Evolutionary conservation across 805 yeast genomes (phyloP).

Genomic region (Myxozyma mucilagina): DNA sequence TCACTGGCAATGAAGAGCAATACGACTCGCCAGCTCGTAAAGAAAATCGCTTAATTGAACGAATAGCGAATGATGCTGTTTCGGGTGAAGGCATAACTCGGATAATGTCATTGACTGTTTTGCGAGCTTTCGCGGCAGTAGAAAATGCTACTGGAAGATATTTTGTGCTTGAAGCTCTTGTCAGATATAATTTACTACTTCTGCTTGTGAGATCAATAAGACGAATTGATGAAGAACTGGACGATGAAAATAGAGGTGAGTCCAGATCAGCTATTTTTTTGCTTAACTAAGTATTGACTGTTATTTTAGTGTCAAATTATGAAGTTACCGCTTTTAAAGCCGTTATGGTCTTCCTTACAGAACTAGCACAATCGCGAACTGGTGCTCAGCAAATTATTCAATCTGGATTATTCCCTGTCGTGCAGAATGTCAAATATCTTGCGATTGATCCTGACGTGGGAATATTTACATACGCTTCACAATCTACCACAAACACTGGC

Average conservation of each 20-base stretch:
- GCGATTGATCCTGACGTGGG: constrained; percentile 80
- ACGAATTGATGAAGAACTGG: constrained; percentile 64
- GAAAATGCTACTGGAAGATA: constrained; percentile 53
- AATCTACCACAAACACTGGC: constrained; percentile 4
- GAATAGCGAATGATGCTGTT: constrained; percentile 74
- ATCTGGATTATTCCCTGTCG: constrained; percentile 64
- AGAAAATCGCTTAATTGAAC: constrained; percentile 40
- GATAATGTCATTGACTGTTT: constrained; percentile 69
- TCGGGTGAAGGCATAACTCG: constrained; percentile 75
- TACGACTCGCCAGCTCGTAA: neutral
- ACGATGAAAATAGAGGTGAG: constrained; percentile 25
- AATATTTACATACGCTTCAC: constrained; percentile 40
- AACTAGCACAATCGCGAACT: constrained; percentile 70
- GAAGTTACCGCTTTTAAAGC: constrained; percentile 79
- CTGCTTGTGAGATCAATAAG: constrained; percentile 66
- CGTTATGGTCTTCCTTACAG: constrained; percentile 63
- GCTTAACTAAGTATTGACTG: neutral
- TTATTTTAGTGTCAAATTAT: constrained; percentile 53
- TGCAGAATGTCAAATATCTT: constrained; percentile 59
- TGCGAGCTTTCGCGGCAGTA: constrained; percentile 65
- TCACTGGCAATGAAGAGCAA: neutral
- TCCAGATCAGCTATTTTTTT: neutral
- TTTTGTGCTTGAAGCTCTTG: constrained; percentile 60
- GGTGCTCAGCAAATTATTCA: constrained; percentile 81
- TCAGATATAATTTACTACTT: constrained; percentile 64